These are phyloP conservation scores for Zymoseptoria crescenta DNA, from an alignment of 2,329 filamentous ascomycete species.

Conservation along the genomic window DNA sequence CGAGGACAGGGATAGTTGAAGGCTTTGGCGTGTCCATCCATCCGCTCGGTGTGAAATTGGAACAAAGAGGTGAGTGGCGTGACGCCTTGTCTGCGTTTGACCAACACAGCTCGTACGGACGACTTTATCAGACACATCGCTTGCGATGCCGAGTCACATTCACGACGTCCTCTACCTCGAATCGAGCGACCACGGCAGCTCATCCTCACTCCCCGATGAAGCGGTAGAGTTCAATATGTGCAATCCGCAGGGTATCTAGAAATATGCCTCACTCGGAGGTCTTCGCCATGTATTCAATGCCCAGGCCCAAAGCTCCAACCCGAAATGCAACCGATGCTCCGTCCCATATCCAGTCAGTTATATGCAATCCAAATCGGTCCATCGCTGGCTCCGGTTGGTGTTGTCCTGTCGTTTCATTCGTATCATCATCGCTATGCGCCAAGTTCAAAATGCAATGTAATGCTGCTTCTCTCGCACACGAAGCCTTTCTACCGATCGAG, in stretches of 20 bases:
- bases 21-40: background rate
- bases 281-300: background rate
- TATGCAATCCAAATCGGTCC: background rate
- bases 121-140: background rate
- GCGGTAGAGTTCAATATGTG: background rate
- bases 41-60: background rate
- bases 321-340: background rate
- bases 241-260: background rate
- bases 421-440: conserved; percentile 1
- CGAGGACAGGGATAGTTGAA: background rate
- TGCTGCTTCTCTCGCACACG: background rate
- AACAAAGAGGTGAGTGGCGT: background rate
- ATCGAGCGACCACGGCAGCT: background rate
- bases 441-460: background rate
- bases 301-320: background rate
- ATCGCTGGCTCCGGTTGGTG: background rate
- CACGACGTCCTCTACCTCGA: background rate
- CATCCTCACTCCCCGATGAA: background rate
- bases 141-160: background rate
- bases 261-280: background rate
- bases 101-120: background rate
- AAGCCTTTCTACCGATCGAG: background rate
- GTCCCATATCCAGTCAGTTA: background rate
- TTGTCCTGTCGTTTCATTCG: conserved; percentile 9
- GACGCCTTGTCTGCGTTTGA: background rate